phyloP scores from a whole-genome alignment of 1,284 basidiomycete genomes.

The Fomitopsis pinicola region DNA sequence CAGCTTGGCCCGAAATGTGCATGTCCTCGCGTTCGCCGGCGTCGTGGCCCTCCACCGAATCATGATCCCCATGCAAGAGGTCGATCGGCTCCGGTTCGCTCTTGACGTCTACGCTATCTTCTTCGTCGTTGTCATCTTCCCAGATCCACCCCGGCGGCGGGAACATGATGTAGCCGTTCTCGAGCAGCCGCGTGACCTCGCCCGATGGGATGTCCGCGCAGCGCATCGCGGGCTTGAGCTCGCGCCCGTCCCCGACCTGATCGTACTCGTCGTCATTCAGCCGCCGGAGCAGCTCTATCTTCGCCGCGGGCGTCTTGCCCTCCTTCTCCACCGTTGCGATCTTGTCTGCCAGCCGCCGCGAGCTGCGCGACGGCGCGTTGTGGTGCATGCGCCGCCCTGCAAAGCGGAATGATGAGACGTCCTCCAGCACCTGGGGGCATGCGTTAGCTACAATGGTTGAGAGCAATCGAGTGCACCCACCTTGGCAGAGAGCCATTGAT shows the following conservation, averaged over 20 bases:
- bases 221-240: constrained; percentile 11
- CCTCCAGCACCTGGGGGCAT: constrained; percentile 26
- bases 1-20: not conserved
- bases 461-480: constrained; percentile 32
- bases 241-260: constrained; percentile 11
- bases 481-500: constrained; percentile 47
- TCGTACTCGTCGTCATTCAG: constrained; percentile 24
- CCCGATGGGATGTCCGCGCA: constrained; percentile 25
- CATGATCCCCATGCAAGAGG: not conserved
- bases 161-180: constrained; percentile 18
- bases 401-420: constrained; percentile 28
- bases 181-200: constrained; percentile 21
- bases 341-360: constrained; percentile 23
- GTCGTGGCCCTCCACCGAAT: not conserved
- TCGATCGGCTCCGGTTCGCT: constrained; percentile 3
- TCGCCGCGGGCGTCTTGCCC: constrained; percentile 12
- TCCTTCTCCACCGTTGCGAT: constrained; percentile 15
- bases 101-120: not conserved
- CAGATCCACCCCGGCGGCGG: constrained; percentile 4
- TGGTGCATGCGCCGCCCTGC: constrained; percentile 20
- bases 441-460: not conserved
- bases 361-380: constrained; percentile 17
- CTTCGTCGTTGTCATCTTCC: not conserved
- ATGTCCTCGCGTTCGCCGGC: not conserved
- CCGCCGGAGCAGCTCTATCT: constrained; percentile 6